Percentiles rank a stretch among this genome's conserved stretches.
Evolutionary conservation across 495 filamentous ascomycete genomes (phyloP).

Genomic region (Penicillium steckii): DNA sequence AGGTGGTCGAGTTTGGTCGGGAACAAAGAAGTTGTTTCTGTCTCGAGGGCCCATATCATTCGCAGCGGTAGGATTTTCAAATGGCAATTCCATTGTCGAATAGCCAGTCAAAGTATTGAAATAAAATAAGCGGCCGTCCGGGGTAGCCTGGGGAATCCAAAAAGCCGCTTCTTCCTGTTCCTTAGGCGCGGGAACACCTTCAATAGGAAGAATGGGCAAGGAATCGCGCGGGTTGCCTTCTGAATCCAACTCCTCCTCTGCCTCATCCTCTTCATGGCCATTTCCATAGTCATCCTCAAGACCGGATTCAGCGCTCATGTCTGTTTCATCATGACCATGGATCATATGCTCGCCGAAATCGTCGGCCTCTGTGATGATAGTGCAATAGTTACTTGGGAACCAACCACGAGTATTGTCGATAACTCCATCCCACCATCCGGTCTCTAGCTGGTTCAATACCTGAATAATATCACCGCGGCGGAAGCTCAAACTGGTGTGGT

Average conservation of each 20-base stretch:
- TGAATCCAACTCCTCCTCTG: slow-evolving; percentile 65
- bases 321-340: slow-evolving; percentile 45
- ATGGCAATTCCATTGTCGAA: slow-evolving; percentile 87
- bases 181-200: slow-evolving; percentile 57
- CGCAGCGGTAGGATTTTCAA: slow-evolving; percentile 80
- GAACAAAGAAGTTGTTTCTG: slow-evolving; percentile 81
- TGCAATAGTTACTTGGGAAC: slow-evolving; percentile 99
- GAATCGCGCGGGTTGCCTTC: slow-evolving; percentile 56
- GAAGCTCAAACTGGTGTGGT: slow-evolving; percentile 94
- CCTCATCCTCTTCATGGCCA: slow-evolving; percentile 58
- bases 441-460: slow-evolving; percentile 95
- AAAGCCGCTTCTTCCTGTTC: slow-evolving; percentile 89
- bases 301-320: slow-evolving; percentile 57
- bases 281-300: slow-evolving; percentile 68
- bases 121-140: slow-evolving; percentile 91
- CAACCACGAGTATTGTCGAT: slow-evolving; percentile 86
- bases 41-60: slow-evolving; percentile 85
- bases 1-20: slow-evolving; percentile 86
- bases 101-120: slow-evolving; percentile 96
- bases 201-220: slow-evolving; percentile 62
- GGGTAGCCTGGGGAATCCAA: slow-evolving; percentile 97
- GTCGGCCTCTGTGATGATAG: slow-evolving; percentile 71
- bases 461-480: slow-evolving; percentile 94
- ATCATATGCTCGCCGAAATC: slow-evolving; percentile 49
- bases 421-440: slow-evolving; percentile 98